Conservation (phyloP, 352 stramenopile genomes). For the Pilasporangium apinafurcum region DNA sequence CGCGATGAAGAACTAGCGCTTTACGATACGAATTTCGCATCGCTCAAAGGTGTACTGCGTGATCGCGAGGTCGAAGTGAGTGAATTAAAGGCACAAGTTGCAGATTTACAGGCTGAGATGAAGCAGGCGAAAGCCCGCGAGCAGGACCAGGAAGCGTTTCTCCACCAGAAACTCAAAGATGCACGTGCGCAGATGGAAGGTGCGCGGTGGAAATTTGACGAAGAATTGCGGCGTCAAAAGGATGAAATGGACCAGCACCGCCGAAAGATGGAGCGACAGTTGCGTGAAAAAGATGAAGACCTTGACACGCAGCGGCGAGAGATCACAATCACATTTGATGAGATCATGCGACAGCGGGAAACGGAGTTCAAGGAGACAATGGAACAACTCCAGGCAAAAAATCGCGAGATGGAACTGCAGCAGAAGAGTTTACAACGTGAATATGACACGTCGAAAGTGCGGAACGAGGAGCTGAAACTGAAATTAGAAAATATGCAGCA, state of each 20-base stretch:
- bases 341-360: conserved; percentile 64
- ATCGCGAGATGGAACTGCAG: conserved; percentile 58
- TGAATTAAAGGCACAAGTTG: conserved; percentile 51
- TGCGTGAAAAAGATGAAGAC: conserved; percentile 79
- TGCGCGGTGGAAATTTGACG: conserved; percentile 70
- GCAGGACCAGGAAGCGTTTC: conserved; percentile 40
- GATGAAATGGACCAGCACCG: conserved; percentile 54
- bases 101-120: conserved; percentile 44
- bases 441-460: conserved; percentile 26
- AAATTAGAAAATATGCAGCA: conserved; percentile 69
- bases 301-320: conserved; percentile 67
- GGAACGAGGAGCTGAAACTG: conserved; percentile 44
- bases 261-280: conserved; percentile 36
- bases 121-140: conserved; percentile 32
- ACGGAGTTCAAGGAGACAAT: conserved; percentile 39
- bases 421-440: conserved; percentile 39
- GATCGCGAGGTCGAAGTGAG: conserved; percentile 69
- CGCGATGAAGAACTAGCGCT: conserved; percentile 85
- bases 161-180: conserved; percentile 76
- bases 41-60: conserved; percentile 64
- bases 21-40: conserved; percentile 84
- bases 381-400: conserved; percentile 34
- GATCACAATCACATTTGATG: conserved; percentile 68
- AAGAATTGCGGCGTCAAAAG: conserved; percentile 49
- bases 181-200: conserved; percentile 63